Base-by-base conservation (phyloP, 371 early-diverging fungal genomes). In the Dinochytrium kinnereticum region DNA sequence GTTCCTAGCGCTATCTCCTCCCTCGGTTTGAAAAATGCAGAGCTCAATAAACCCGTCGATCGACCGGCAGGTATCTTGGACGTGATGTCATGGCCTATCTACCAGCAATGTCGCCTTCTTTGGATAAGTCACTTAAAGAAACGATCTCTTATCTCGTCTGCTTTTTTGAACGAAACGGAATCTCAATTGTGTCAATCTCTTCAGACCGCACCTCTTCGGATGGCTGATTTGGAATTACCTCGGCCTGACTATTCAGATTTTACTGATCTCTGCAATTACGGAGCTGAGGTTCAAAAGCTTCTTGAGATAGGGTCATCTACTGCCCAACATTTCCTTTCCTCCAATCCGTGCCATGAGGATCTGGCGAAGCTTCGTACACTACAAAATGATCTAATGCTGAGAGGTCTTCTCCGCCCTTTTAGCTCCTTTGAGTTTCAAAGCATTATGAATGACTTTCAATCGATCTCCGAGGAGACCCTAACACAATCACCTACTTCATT, bases 51-150 rank as follows among this genome's bases (percentile, higher is more conserved):
- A 2, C 68, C 50, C 1, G 17, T 53, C 21, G 5, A 13, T 26
- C 38, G 67, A n/a, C 36, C 68, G 2, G 24, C 68, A 5, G 37
- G 68, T 2, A 30, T 51, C 21, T 19, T 68, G 33, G 68, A 68
- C 19, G n/a, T 68, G 5, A 68, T 68, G 68, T 7, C 51, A 17
- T 31, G 49, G 36, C 50, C 53, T n/a, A 21, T 19, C 5, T 68
- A 51, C 36, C 68, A 68, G 28, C 19, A 17, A n/a, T 36, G 33
- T 28, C 68, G 53, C 21, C 21, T 3, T 3, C 28, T 19, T 2
- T 68, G 68, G 68, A 28, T 2, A 2, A 1, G 28, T 7, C 68
- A 68, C 28, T 49, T 37, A 19, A 40, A 51, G n/a, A 39, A 49
- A 13, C 7, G 15, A 19, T 37, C 38, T 7, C 10, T 53, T 26